These are phyloP conservation scores for Salmacisia buchloeana DNA, from an alignment of 1,284 basidiomycete genomes.

Conservation along the genomic window DNA sequence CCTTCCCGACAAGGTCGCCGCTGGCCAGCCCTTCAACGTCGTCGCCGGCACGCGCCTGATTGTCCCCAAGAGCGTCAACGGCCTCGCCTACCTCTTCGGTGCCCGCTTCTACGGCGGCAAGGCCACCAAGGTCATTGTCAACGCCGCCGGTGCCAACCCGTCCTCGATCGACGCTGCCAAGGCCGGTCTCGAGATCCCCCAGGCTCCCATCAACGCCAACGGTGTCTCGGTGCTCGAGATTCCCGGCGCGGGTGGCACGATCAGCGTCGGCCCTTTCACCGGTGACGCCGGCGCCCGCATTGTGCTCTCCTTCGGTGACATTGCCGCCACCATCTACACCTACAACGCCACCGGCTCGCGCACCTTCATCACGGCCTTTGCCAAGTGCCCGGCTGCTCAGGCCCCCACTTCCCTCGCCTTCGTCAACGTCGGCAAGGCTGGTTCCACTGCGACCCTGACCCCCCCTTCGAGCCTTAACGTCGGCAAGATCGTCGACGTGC, in stretches of 20 bases:
- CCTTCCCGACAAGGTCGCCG: not conserved
- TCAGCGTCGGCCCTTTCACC: not conserved
- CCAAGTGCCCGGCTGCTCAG: not conserved
- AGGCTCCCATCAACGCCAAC: constrained; percentile 1
- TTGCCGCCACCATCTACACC: not conserved
- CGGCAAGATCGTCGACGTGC: not conserved
- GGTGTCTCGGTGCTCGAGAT: constrained; percentile 7
- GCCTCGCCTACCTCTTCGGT: constrained; percentile 5
- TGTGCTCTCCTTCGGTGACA: constrained; percentile 4
- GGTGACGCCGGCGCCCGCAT: not conserved
- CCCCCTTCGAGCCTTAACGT: not conserved
- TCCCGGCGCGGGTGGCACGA: not conserved
- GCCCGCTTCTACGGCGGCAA: constrained; percentile 3
- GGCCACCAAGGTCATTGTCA: not conserved
- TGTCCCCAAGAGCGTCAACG: constrained; percentile 1
- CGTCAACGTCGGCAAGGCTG: not conserved
- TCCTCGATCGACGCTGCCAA: constrained; percentile 2
- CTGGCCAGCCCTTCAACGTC: constrained; percentile 3
- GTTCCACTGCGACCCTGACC: not conserved
- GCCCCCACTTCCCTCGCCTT: not conserved
- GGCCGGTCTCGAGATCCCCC: not conserved
- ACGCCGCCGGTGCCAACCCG: not conserved
- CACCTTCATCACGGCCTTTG: constrained; percentile 4
- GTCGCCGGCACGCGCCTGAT: constrained; percentile 6
- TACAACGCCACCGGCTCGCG: not conserved